A percentile compares a stretch with the other conserved stretches of the same genome.
Conservation (phyloP, 202 grass and related monocot species). For the Panicum virgatum region DNA sequence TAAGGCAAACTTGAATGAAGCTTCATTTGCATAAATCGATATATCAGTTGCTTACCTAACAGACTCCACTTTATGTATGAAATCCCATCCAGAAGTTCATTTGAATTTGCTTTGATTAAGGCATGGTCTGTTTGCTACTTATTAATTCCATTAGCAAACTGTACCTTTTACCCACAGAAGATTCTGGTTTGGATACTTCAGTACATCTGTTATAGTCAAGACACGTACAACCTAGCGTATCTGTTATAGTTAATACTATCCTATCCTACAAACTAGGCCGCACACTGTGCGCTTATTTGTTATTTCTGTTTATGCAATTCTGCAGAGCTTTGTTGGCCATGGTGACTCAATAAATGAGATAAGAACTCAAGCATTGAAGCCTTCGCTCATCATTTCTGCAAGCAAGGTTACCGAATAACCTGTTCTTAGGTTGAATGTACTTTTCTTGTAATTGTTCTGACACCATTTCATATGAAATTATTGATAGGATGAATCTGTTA, state of each 20-base stretch:
- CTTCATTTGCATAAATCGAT: conserved; percentile 28
- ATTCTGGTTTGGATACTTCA: conserved; percentile 4
- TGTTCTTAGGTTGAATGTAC: conserved; percentile 16
- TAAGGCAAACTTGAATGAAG: neutral
- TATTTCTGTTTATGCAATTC: conserved; percentile 30
- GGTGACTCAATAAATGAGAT: conserved; percentile 96
- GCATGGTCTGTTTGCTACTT: neutral
- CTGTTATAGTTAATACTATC: conserved; percentile 2
- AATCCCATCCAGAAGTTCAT: conserved; percentile 2
- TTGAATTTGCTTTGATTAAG: conserved; percentile 4
- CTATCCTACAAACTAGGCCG: conserved; percentile 1
- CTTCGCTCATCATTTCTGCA: conserved; percentile 92
- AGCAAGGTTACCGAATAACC: conserved; percentile 67
- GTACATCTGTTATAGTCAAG: neutral
- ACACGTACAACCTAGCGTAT: neutral
- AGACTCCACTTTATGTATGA: neutral
- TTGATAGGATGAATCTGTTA: conserved; percentile 89
- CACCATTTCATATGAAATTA: conserved; percentile 15
- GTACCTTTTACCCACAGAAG: conserved; percentile 4
- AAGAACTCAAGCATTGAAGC: conserved; percentile 90
- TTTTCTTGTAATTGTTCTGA: conserved; percentile 31
- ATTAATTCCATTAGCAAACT: neutral
- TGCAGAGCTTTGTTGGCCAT: conserved; percentile 97
- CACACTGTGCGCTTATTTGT: conserved; percentile 3
- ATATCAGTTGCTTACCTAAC: conserved; percentile 23